Base-by-base conservation (phyloP, 495 filamentous ascomycete genomes). In the Chaetomidium leptoderma region DNA sequence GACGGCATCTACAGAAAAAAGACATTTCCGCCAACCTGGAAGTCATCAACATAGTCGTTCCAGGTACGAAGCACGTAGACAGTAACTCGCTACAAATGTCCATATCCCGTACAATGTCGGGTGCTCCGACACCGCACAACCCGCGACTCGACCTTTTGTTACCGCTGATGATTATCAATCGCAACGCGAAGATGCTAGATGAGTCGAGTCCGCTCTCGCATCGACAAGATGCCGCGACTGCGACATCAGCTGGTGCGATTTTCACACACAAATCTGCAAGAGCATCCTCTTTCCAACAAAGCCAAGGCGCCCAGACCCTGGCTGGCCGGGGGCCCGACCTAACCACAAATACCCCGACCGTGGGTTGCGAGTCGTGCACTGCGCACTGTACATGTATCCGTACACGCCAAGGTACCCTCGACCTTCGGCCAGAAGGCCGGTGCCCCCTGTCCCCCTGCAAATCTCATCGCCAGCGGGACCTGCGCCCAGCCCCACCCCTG, bases 281-380 rank as follows among this genome's bases (percentile, higher is more conserved):
- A 54, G 16, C 16, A 30, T 55, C 29, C 7, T n/a, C 16, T 30
- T 26, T 37, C 42, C 8, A 24, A 35, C 39, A 55, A 27, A 27
- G 49, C 49, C 36, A 40, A 54, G 53, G 30, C 30, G 40, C 24
- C 51, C 51, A 44, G 36, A 27, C 51, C 47, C 17, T 29, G n/a
- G n/a, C n/a, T n/a, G n/a, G n/a, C n/a, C n/a, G n/a, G n/a, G n/a
- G n/a, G n/a, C n/a, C n/a, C 24, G 37, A 4, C 51, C 37, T 23
- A 23, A 53, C 37, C 37, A 53, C 9, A 43, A 11, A 53, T 1
- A 8, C 11, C 27, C 37, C 17, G n/a, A 7, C 17, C 37, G 3
- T 17, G n/a, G n/a, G n/a, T n/a, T n/a, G 9, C 44, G 4, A 10
- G 26, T 3, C 6, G 11, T 16, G 44, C 5, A 29, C 3, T n/a